phyloP scores from a whole-genome alignment of 192 early-diverging fungal species.

The Powellomyces hirtus region DNA sequence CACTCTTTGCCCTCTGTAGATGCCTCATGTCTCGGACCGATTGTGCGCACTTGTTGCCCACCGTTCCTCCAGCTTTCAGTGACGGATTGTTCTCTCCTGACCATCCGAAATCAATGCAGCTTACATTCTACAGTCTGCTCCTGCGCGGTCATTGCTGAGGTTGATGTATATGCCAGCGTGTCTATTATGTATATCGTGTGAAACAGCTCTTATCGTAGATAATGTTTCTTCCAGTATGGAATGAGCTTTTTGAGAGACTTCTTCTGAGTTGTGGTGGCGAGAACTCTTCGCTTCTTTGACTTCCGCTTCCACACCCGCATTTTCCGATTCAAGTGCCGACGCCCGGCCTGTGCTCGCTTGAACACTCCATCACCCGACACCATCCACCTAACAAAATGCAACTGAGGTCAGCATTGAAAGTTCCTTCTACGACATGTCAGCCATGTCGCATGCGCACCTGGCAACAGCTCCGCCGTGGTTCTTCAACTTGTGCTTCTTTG shows the following conservation, averaged over 20 bases:
- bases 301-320: constrained; percentile 42
- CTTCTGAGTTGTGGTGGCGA: constrained; percentile 34
- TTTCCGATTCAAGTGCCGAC: constrained; percentile 48
- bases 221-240: constrained; percentile 50
- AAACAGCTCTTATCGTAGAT: constrained; percentile 36
- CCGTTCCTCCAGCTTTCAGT: too few relatives aligned
- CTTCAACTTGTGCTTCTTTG: constrained; percentile 53
- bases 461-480: constrained; percentile 47
- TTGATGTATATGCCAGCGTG: too few relatives aligned
- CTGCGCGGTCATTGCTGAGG: too few relatives aligned
- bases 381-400: constrained; percentile 41
- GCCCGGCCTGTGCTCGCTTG: constrained; percentile 47
- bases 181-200: too few relatives aligned
- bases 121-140: too few relatives aligned
- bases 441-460: constrained; percentile 28
- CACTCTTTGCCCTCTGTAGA: too few relatives aligned
- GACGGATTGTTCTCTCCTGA: too few relatives aligned
- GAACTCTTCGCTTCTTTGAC: constrained; percentile 37
- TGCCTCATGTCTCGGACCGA: too few relatives aligned
- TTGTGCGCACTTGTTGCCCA: too few relatives aligned
- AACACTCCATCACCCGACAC: constrained; percentile 38
- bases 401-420: neutral
- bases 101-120: too few relatives aligned
- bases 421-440: neutral
- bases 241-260: constrained; percentile 39